Evolutionary conservation across 805 yeast species (phyloP), one percentile per base, ranked within the genome.

Genomic region (Starmerella tilneyi): DNA sequence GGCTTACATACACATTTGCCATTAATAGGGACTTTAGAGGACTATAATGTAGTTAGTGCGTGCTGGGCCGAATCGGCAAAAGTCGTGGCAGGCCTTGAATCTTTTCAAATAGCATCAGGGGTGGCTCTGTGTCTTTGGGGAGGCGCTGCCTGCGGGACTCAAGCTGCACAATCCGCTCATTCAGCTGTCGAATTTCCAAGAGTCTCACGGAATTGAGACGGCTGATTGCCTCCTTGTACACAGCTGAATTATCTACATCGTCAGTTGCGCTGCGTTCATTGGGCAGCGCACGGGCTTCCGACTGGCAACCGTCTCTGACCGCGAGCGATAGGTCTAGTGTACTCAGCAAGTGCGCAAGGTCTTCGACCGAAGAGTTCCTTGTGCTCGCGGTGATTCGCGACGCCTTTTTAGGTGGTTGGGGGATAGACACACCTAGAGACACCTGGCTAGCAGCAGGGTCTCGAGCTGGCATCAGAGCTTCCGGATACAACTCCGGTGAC

Each of bases 1-100:
- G 51, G 59, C 53, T 33, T 7, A 56, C 58, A 56, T 44, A 4
- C 20, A 26, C 35, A 5, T 20, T 9, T n/a, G 24, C 22, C 21
- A 17, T 20, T 13, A 16, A 19, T 23, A 23, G 2, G 3, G 5
- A 2, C 6, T 32, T 3, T 6, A 3, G 7, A 13, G 27, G 2
- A 13, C 8, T 9, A 34, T 9, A 24, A 34, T 9, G 13, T 9
- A 11, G 13, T 12, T n/a, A 29, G 8, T 7, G 5, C 9, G 13
- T 19, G 22, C 23, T 17, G 15, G 23, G 16, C 8, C 28, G 27
- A 9, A 38, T 26, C 26, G 41, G 41, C 12, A 38, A 16, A 13
- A 38, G 11, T 5, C 17, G 41, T 4, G 41, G 41, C 26, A 38
- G 24, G 9, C 41, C 41, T n/a, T 28, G 31, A 9, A 20, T 28